These are phyloP conservation scores for Linum tenue DNA, from an alignment of 345 rosid species.

Conservation along the genomic window DNA sequence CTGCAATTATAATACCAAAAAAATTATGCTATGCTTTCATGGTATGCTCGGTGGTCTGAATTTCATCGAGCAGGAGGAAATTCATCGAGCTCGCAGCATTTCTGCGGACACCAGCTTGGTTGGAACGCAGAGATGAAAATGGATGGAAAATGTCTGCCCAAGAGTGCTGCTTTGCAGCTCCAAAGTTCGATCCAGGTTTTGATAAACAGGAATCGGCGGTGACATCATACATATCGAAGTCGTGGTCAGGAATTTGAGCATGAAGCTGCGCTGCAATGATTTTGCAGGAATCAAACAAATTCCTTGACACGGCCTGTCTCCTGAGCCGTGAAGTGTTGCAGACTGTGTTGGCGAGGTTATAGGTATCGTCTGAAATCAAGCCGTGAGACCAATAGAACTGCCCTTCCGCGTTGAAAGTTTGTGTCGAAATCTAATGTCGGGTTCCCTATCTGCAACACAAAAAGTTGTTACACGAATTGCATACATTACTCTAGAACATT, in stretches of 20 bases:
- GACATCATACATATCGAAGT: not conserved
- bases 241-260: slow-evolving; percentile 10
- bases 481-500: not conserved
- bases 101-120: too few species aligned
- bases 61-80: too few species aligned
- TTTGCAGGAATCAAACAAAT: slow-evolving; percentile 17
- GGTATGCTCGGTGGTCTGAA: too few species aligned
- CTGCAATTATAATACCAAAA: slow-evolving; percentile 5
- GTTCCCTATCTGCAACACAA: slow-evolving; percentile 33
- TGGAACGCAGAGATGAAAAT: too few species aligned
- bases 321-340: slow-evolving; percentile 33
- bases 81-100: too few species aligned
- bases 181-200: not conserved
- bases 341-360: slow-evolving; percentile 12
- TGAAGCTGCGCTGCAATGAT: slow-evolving; percentile 15
- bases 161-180: too few species aligned
- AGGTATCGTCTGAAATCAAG: slow-evolving; percentile 38
- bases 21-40: too few species aligned
- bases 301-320: slow-evolving; percentile 12
- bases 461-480: not conserved
- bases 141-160: too few species aligned
- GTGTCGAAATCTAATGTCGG: slow-evolving; percentile 37
- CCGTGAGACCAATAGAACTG: slow-evolving; percentile 46
- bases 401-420: slow-evolving; percentile 31
- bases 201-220: not conserved